Conservation (phyloP, 176 grass and related monocot species). For the Raddia distichophylla region DNA sequence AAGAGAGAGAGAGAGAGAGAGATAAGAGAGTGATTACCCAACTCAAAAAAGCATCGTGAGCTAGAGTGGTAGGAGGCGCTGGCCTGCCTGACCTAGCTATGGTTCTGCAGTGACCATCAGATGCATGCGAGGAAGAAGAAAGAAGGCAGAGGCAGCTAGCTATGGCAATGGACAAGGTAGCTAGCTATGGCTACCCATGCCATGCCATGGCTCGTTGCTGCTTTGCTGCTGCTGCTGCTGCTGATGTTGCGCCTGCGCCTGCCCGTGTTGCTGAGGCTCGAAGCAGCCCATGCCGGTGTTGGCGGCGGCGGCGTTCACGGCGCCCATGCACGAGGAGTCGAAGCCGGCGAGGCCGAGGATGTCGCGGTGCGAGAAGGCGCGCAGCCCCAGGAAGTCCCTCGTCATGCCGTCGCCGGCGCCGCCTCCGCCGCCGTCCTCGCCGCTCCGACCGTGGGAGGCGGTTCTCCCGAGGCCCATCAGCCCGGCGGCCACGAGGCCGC, state of each 20-base stretch:
- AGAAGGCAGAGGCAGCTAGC: conserved; percentile 15
- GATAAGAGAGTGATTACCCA: conserved; percentile 14
- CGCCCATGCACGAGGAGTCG: conserved; percentile 64
- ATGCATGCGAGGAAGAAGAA: conserved; percentile 29
- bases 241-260: neutral
- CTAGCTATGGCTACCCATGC: conserved; percentile 49
- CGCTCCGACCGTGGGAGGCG: conserved; percentile 40
- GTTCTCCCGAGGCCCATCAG: conserved; percentile 35
- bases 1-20: conserved; percentile 4
- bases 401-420: conserved; percentile 56
- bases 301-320: conserved; percentile 11
- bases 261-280: conserved; percentile 38
- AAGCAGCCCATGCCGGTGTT: conserved; percentile 39
- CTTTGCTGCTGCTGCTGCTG: conserved; percentile 38
- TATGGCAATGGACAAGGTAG: too few species aligned
- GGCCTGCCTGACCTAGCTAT: conserved; percentile 34
- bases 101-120: conserved; percentile 14
- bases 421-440: conserved; percentile 29
- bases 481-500: neutral
- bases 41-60: conserved; percentile 35
- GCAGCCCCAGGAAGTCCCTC: conserved; percentile 89
- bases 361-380: conserved; percentile 73
- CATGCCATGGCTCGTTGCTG: conserved; percentile 57
- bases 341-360: conserved; percentile 74
- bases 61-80: conserved; percentile 23